Conservation (phyloP, 257 asterid species). For the Voacanga thouarsii region DNA sequence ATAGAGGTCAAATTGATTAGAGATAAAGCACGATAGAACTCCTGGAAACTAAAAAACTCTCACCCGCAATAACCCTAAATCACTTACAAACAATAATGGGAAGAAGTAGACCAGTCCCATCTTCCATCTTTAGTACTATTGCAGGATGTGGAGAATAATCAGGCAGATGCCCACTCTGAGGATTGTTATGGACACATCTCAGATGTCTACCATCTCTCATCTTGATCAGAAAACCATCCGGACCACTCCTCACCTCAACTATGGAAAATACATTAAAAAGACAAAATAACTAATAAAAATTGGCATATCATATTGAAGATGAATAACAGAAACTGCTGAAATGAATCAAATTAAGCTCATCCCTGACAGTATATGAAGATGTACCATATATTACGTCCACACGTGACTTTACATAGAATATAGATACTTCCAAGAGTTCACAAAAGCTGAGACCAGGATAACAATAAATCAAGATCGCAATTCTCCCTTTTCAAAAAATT, state of each 20-base stretch:
- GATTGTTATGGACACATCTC: conserved; percentile 79
- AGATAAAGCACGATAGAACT: neutral
- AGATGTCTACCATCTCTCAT: conserved; percentile 89
- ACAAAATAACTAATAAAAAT: neutral
- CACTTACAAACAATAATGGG: conserved; percentile 88
- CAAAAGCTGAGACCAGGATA: neutral
- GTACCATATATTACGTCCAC: neutral
- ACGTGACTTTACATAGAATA: neutral
- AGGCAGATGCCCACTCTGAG: conserved; percentile 71
- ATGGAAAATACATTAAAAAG: neutral
- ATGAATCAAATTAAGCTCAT: neutral
- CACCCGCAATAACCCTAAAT: neutral
- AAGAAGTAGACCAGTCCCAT: conserved; percentile 87
- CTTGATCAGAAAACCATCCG: conserved; percentile 93
- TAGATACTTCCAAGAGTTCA: neutral
- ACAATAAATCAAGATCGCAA: neutral
- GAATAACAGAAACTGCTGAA: neutral
- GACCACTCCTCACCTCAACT: conserved; percentile 96
- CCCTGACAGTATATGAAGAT: neutral
- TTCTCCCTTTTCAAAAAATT: neutral
- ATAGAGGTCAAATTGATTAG: conserved; percentile 21
- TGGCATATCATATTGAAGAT: neutral
- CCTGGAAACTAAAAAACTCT: neutral
- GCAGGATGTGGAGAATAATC: conserved; percentile 96
- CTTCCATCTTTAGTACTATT: conserved; percentile 96